Evolutionary conservation across 139 green algal genomes (phyloP).

Genomic region (Chlorella sp.): DNA sequence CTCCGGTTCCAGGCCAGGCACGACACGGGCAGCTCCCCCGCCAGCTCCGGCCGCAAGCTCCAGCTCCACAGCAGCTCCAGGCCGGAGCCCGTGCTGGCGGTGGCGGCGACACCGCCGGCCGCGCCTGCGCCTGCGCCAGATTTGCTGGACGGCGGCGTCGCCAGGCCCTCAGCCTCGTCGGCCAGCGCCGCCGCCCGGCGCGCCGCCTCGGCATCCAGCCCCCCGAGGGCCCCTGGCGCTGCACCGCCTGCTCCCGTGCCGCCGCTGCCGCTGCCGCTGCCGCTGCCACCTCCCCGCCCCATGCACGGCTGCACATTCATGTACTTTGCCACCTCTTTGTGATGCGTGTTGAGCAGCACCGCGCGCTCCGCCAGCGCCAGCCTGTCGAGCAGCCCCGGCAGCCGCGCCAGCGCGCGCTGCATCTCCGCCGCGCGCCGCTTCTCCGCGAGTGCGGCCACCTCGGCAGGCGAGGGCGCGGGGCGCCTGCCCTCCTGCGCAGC

Average conservation of each 20-base stretch:
- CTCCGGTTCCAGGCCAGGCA: constrained; percentile 65
- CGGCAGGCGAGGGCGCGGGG: background rate
- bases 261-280: background rate
- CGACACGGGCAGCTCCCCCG: constrained; percentile 8
- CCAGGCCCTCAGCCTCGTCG: background rate
- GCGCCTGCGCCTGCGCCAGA: background rate
- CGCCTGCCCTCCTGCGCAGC: background rate
- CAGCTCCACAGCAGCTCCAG: constrained; percentile 14
- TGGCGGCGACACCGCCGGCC: background rate
- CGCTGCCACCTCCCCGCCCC: background rate
- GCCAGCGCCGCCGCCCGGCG: background rate
- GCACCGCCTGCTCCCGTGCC: no score
- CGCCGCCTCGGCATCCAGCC: no score
- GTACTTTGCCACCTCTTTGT: constrained; percentile 15
- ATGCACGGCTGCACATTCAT: background rate
- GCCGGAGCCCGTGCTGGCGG: background rate
- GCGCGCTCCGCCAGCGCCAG: constrained; percentile 5
- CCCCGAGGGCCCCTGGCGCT: no score
- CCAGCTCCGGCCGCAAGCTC: constrained; percentile 12
- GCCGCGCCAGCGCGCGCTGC: constrained; percentile 12
- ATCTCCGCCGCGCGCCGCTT: constrained; percentile 3
- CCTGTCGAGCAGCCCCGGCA: constrained; percentile 2
- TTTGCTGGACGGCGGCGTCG: background rate
- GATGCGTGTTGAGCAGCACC: constrained; percentile 8
- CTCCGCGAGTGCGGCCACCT: constrained; percentile 6